A percentile compares a stretch with the other conserved stretches of the same genome.
phyloP scores from a whole-genome alignment of 306 rosid genomes.

The Dalbergia cochinchinensis region DNA sequence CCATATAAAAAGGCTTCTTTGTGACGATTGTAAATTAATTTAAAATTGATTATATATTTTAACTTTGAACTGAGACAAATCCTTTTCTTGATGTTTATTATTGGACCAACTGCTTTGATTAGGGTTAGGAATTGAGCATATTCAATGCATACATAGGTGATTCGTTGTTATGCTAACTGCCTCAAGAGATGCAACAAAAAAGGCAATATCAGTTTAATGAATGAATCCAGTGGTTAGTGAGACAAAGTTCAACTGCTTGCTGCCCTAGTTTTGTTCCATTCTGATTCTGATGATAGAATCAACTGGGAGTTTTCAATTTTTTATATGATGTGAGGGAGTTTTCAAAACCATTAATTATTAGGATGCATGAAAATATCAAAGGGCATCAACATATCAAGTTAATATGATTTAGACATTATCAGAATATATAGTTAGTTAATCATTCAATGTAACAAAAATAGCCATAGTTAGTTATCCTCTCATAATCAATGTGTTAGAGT shows the following conservation, averaged over 20 bases:
- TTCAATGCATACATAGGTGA: conserved; percentile 24
- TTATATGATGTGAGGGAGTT: too few relatives aligned
- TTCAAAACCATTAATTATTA: neutral
- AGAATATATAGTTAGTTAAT: too few relatives aligned
- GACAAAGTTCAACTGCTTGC: neutral
- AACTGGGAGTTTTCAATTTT: too few relatives aligned
- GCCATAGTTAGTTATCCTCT: too few relatives aligned
- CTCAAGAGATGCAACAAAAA: conserved; percentile 3
- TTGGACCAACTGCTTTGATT: neutral
- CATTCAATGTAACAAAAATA: too few relatives aligned
- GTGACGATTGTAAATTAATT: neutral
- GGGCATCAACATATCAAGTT: neutral
- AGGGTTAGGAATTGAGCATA: conserved; percentile 31
- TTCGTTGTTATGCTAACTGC: conserved; percentile 14
- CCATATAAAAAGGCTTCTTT: too few relatives aligned
- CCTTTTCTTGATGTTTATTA: too few relatives aligned
- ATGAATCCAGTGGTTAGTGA: neutral
- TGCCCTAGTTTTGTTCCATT: conserved; percentile 20
- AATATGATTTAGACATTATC: too few relatives aligned
- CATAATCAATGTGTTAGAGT: too few relatives aligned
- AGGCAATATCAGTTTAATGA: neutral
- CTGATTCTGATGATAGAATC: neutral
- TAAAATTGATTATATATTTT: too few relatives aligned
- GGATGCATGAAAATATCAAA: neutral
- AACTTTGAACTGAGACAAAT: too few relatives aligned